phyloP scores from a whole-genome alignment of 805 yeast species.

The Wickerhamomyces bovis region DNA sequence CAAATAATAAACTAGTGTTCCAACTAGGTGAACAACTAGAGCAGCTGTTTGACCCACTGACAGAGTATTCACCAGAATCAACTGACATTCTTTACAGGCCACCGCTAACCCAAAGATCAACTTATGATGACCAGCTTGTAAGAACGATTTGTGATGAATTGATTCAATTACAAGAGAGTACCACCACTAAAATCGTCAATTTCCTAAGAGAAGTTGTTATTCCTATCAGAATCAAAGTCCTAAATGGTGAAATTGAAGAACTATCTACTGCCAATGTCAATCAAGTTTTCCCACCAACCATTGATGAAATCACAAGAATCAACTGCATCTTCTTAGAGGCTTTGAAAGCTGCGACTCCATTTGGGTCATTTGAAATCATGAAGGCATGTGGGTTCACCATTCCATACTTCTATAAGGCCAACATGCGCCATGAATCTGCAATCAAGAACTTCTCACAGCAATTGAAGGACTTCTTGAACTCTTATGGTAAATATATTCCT shows the following conservation, averaged over 20 bases:
- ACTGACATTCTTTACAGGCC: conserved; percentile 66
- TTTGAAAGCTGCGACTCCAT: conserved; percentile 56
- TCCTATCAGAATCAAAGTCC: conserved; percentile 66
- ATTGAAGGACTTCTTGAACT: conserved; percentile 36
- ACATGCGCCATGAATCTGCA: conserved; percentile 92
- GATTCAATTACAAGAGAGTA: conserved; percentile 60
- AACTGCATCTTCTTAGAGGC: conserved; percentile 81
- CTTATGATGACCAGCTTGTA: conserved; percentile 33
- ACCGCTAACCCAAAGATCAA: conserved; percentile 32
- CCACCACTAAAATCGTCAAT: conserved; percentile 62
- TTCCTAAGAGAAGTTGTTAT: conserved; percentile 74
- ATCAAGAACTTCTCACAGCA: conserved; percentile 54
- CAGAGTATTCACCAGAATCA: conserved; percentile 89
- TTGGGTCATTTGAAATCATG: conserved; percentile 70
- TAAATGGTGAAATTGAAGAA: conserved; percentile 46
- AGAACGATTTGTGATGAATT: conserved; percentile 61
- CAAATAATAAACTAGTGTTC: conserved; percentile 71
- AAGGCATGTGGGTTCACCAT: conserved; percentile 77
- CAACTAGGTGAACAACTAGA: conserved; percentile 81
- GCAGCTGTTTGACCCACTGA: conserved; percentile 80
- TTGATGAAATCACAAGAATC: conserved; percentile 87
- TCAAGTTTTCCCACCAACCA: conserved; percentile 86
- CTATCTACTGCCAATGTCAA: conserved; percentile 64
- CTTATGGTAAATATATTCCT: conserved; percentile 27
- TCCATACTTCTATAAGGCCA: conserved; percentile 90